phyloP scores from a whole-genome alignment of 495 filamentous ascomycete species.

The Delitschia confertaspora region DNA sequence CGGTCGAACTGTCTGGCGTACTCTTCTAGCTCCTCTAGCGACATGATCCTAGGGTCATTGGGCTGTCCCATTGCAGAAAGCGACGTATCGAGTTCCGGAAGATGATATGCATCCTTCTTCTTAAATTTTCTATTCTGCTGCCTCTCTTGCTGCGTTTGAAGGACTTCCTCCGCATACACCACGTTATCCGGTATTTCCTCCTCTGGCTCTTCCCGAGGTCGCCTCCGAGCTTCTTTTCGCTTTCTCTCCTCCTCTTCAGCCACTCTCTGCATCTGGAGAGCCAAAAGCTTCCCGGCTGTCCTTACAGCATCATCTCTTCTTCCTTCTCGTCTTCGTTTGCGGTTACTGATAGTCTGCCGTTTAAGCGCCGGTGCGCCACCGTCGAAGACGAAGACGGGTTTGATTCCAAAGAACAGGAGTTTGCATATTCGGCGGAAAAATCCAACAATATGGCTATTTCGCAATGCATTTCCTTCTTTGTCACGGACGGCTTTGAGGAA shows the following conservation, averaged over 20 bases:
- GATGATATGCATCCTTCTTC: constrained; percentile 89
- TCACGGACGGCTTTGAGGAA: constrained; percentile 98
- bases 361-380: constrained; percentile 88
- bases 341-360: constrained; percentile 71
- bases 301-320: constrained; percentile 83
- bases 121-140: constrained; percentile 66
- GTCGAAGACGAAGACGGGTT: constrained; percentile 96
- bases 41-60: constrained; percentile 92
- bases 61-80: constrained; percentile 78
- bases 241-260: constrained; percentile 75
- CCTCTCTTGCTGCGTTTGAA: constrained; percentile 71
- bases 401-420: constrained; percentile 90
- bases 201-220: constrained; percentile 42
- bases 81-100: constrained; percentile 69
- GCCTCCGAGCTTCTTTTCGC: constrained; percentile 43
- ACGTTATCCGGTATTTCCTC: constrained; percentile 63
- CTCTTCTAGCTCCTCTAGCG: constrained; percentile 79
- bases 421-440: constrained; percentile 99
- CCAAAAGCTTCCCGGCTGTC: constrained; percentile 82
- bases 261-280: constrained; percentile 79
- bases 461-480: constrained; percentile 93
- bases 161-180: constrained; percentile 80
- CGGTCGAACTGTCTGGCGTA: constrained; percentile 86
- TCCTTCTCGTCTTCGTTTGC: constrained; percentile 76
- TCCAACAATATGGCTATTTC: constrained; percentile 89